These are phyloP conservation scores for Forsythia suspensa DNA, from an alignment of 257 asterid species.

Conservation along the genomic window DNA sequence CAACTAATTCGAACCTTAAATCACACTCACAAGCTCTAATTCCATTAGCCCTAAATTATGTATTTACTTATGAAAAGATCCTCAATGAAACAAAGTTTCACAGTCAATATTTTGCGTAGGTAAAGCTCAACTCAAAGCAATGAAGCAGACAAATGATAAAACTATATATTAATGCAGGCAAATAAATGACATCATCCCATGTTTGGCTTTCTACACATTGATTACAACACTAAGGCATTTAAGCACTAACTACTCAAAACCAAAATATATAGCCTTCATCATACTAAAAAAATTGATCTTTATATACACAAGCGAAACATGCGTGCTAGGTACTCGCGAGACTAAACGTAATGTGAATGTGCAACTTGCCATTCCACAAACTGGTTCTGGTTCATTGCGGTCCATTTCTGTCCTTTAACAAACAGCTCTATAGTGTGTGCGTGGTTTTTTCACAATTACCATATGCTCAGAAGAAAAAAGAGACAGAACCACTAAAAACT, in stretches of 20 bases:
- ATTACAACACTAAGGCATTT: background rate
- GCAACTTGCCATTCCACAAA: background rate
- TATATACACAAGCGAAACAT: background rate
- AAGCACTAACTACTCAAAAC: background rate
- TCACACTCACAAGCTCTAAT: background rate
- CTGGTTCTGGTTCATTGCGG: background rate
- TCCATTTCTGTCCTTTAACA: background rate
- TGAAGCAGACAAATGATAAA: background rate
- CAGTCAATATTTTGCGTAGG: background rate
- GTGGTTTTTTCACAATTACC: background rate
- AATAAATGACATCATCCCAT: background rate
- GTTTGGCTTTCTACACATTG: background rate
- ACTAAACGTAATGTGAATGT: background rate
- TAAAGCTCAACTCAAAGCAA: background rate
- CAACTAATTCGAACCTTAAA: slow-evolving; percentile 5
- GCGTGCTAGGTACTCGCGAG: background rate
- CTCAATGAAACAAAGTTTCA: background rate
- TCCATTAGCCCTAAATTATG: background rate
- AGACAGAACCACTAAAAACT: background rate
- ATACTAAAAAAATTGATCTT: background rate
- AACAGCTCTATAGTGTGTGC: background rate
- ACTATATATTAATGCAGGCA: background rate
- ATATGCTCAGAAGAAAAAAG: background rate
- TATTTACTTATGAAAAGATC: background rate
- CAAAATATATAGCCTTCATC: background rate